Percentiles rank a stretch among this genome's conserved stretches.
Conservation (phyloP, 306 rosid genomes). For the Senna siamea region DNA sequence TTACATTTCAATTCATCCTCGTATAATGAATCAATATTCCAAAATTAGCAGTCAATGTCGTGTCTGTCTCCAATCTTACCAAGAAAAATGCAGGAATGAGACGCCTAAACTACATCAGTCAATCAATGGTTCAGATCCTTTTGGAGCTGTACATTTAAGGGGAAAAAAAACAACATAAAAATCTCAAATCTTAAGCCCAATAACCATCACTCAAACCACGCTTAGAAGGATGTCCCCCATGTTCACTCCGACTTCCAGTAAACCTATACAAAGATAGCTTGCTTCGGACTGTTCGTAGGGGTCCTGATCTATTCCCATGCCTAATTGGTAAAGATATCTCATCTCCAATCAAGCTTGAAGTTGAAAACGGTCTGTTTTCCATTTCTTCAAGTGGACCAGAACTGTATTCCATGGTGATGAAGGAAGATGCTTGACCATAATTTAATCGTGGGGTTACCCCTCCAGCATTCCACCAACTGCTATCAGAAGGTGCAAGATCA, state of each 20-base stretch:
- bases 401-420: conserved; percentile 88
- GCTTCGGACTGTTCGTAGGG: conserved; percentile 72
- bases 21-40: conserved; percentile 65
- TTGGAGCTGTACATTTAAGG: conserved; percentile 66
- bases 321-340: conserved; percentile 63
- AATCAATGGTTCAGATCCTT: conserved; percentile 43
- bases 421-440: conserved; percentile 63
- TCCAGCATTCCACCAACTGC: conserved; percentile 86
- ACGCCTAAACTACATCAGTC: conserved; percentile 54
- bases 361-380: conserved; percentile 75
- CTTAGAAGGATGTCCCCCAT: conserved; percentile 63
- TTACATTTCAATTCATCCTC: conserved; percentile 50
- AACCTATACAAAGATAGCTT: conserved; percentile 64
- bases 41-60: conserved; percentile 60
- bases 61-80: conserved; percentile 42
- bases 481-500: conserved; percentile 67
- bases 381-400: conserved; percentile 79
- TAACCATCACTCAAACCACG: conserved; percentile 50
- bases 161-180: conserved; percentile 30
- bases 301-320: conserved; percentile 89
- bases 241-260: conserved; percentile 83
- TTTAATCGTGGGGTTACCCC: conserved; percentile 63
- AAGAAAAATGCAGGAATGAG: conserved; percentile 41
- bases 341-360: conserved; percentile 67
- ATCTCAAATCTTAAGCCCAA: conserved; percentile 57